Percentiles rank a stretch among this genome's conserved stretches.
Conservation (phyloP, 345 rosid genomes). For the Linum tenue region DNA sequence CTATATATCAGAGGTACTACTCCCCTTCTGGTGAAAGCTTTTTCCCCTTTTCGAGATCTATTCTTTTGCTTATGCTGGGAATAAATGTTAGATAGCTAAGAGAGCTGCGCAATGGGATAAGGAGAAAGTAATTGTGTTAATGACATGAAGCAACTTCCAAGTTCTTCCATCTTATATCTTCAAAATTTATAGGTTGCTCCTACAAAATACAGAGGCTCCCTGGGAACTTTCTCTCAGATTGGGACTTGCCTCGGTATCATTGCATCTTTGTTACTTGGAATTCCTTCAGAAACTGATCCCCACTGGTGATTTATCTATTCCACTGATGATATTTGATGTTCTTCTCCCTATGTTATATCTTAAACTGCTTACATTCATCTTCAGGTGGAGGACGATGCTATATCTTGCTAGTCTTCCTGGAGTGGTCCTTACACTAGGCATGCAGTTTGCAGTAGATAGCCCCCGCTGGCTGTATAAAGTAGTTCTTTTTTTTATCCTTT, state of each 20-base stretch:
- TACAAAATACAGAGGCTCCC: slow-evolving; percentile 62
- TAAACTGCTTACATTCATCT: slow-evolving; percentile 6
- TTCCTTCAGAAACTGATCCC: slow-evolving; percentile 56
- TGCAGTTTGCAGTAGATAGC: slow-evolving; percentile 79
- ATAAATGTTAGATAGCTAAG: not conserved
- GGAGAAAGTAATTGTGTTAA: not conserved
- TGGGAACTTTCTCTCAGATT: slow-evolving; percentile 53
- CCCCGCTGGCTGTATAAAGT: slow-evolving; percentile 85
- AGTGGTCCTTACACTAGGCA: slow-evolving; percentile 45
- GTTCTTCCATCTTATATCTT: slow-evolving; percentile 9
- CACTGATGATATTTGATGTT: slow-evolving; percentile 5
- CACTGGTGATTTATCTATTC: slow-evolving; percentile 49
- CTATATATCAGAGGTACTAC: slow-evolving; percentile 60
- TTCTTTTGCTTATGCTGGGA: not conserved
- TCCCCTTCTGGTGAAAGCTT: not conserved
- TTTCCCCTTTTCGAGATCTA: not conserved
- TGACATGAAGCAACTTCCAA: not conserved
- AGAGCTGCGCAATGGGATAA: not conserved
- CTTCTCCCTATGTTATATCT: not conserved
- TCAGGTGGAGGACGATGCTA: slow-evolving; percentile 81
- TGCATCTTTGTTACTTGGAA: slow-evolving; percentile 44
- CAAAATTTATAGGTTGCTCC: slow-evolving; percentile 52
- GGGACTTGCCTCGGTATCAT: slow-evolving; percentile 76
- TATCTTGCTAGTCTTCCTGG: slow-evolving; percentile 53
- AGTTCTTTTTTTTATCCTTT: slow-evolving; percentile 13